A percentile compares a stretch with the other conserved stretches of the same genome.
phyloP scores from a whole-genome alignment of 192 early-diverging fungal species.

The Entophlyctis luteolus region DNA sequence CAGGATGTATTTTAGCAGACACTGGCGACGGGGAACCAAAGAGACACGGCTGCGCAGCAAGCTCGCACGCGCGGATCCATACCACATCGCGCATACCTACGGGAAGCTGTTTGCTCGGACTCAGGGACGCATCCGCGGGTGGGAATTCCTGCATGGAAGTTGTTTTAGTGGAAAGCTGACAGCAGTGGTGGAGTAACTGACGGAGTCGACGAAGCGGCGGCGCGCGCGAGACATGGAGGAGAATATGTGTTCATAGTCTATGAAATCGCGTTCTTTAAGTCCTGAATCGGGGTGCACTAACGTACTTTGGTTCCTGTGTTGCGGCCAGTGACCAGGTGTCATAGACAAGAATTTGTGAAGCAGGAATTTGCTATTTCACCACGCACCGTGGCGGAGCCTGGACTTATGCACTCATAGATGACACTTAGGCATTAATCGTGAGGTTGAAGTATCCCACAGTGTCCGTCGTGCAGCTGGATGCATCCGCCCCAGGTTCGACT shows the following conservation, averaged over 20 bases:
- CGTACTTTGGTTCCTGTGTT: too few species aligned
- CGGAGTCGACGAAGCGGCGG: slow-evolving; percentile 21
- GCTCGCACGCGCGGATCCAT: slow-evolving; percentile 29
- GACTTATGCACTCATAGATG: too few species aligned
- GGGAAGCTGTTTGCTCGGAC: not conserved
- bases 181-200: not conserved
- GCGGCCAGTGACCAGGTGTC: too few species aligned
- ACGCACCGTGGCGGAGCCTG: too few species aligned
- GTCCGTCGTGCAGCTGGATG: too few species aligned
- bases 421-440: too few species aligned
- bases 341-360: too few species aligned
- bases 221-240: slow-evolving; percentile 13
- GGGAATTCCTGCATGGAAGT: slow-evolving; percentile 6
- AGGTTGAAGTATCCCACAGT: too few species aligned
- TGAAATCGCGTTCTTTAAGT: not conserved
- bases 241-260: slow-evolving; percentile 31
- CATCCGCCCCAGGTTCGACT: too few species aligned
- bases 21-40: not conserved
- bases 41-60: slow-evolving; percentile 17
- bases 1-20: slow-evolving; percentile 14
- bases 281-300: too few species aligned
- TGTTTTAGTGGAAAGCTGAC: not conserved
- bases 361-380: too few species aligned
- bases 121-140: slow-evolving; percentile 6
- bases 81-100: slow-evolving; percentile 8